These are phyloP conservation scores for Dictyostelium capitatum DNA, from an alignment of 78 protist species.

Conservation along the genomic window DNA sequence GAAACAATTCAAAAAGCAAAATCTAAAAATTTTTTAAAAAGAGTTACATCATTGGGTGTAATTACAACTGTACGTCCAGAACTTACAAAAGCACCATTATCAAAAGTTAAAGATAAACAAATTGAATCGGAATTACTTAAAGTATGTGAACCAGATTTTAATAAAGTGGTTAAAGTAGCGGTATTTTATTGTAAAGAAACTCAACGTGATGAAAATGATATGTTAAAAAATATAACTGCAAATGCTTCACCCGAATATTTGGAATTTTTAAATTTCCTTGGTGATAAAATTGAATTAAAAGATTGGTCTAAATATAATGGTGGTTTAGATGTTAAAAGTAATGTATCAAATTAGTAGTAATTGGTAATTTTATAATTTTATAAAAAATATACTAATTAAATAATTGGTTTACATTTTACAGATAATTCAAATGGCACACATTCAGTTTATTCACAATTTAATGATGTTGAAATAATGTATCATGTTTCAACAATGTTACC, in stretches of 20 bases:
- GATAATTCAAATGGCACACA: conserved; percentile 80
- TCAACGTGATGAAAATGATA: conserved; percentile 55
- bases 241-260: conserved; percentile 53
- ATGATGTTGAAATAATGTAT: conserved; percentile 88
- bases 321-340: conserved; percentile 83
- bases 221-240: conserved; percentile 5
- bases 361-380: too few species aligned
- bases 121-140: conserved; percentile 47
- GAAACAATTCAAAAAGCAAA: conserved; percentile 17
- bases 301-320: conserved; percentile 78
- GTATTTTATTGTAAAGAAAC: conserved; percentile 69
- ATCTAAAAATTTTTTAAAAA: background rate
- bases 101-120: background rate
- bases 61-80: conserved; percentile 37
- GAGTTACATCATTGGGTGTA: background rate
- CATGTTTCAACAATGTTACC: conserved; percentile 92
- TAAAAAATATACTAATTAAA: too few species aligned
- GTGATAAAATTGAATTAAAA: conserved; percentile 69
- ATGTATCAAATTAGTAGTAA: too few species aligned
- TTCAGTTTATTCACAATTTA: conserved; percentile 79
- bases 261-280: conserved; percentile 70
- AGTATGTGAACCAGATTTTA: conserved; percentile 76
- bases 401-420: too few species aligned
- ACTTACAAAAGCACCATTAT: background rate
- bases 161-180: conserved; percentile 62